These are phyloP conservation scores for Trametes elegans DNA, from an alignment of 768 basidiomycete genomes.

Conservation along the genomic window DNA sequence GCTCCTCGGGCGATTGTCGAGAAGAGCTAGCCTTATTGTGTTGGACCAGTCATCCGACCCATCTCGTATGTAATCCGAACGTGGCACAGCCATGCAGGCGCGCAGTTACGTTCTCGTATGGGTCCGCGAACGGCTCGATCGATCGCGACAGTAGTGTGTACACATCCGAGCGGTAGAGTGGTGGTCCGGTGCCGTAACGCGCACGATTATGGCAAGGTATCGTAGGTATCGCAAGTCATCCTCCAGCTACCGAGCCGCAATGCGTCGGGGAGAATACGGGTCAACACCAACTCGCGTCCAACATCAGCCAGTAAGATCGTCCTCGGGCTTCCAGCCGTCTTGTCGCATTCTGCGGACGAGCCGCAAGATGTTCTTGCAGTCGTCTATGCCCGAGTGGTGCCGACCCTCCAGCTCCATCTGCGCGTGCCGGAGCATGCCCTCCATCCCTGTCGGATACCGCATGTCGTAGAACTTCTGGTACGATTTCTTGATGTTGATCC, in stretches of 20 bases:
- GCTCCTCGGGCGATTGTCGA: neutral
- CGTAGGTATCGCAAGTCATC: neutral
- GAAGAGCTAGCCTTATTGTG: slow-evolving; percentile 16
- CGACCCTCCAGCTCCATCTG: slow-evolving; percentile 27
- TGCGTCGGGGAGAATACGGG: neutral
- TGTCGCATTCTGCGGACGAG: slow-evolving; percentile 25
- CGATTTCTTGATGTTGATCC: slow-evolving; percentile 30
- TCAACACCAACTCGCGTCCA: neutral
- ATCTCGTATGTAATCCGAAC: neutral
- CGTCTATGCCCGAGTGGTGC: slow-evolving; percentile 33
- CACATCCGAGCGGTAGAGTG: neutral
- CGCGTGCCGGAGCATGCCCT: slow-evolving; percentile 25
- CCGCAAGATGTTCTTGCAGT: slow-evolving; percentile 31
- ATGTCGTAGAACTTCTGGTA: slow-evolving; percentile 20
- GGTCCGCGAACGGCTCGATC: neutral
- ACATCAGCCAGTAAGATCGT: neutral
- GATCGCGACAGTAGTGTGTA: no score
- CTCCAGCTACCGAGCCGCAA: no score
- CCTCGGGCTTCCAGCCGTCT: slow-evolving; percentile 27
- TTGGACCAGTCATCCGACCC: slow-evolving; percentile 11
- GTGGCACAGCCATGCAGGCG: neutral
- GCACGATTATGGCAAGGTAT: neutral
- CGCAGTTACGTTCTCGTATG: neutral
- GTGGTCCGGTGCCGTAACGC: no score
- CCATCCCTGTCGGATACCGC: slow-evolving; percentile 24